Evolutionary conservation across 1,139 yeast species (phyloP), one percentile per base, ranked within the genome.

Genomic region (Candida glucosophila): DNA sequence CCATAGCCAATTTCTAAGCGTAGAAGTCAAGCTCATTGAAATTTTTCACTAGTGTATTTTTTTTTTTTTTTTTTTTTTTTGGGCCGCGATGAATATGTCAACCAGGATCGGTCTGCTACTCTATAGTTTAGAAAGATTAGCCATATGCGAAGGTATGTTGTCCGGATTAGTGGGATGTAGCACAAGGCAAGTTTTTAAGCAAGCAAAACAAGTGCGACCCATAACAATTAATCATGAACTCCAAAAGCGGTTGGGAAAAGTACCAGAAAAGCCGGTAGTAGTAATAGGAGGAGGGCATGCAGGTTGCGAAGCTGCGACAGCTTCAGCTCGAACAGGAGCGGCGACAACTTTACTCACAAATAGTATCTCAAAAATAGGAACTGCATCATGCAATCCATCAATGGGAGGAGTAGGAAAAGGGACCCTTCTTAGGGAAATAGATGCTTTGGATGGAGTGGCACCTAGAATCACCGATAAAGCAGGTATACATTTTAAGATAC

Each of bases 371-470:
- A 82, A 85, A 43, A 76, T 92, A 7, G 99, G 99, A 0, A 81
- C 93, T 0, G 92, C 97, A 16, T 85, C 95, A 1, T 92, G 99
- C 49, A 92, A 92, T 47, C 99, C 99, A 4, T 86, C 86, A 24
- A 83, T 86, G 79, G 99, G 98, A 20, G 99, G 99, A 28, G 92
- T 92, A 26, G 99, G 98, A 1, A 92, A 92, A 44, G 99, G 98
- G 12, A 90, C 95, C 2, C 58, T 92, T 26, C 55, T 92, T 19
- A 69, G 86, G 38, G 99, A 92, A 51, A 85, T 92, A 5, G 99
- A 92, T 57, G 97, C 99, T 0, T 58, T 92, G 28, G 99, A 88
- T 49, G 99, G 99, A 4, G 81, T 90, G 1, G 76, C 93, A 5
- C 77, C 90, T 0, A 61, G 73, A 32, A 72, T 90, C 11, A 88